Evolutionary conservation across 306 rosid species (phyloP), one percentile per base, ranked within the genome.

Genomic region (Fragaria vesca): DNA sequence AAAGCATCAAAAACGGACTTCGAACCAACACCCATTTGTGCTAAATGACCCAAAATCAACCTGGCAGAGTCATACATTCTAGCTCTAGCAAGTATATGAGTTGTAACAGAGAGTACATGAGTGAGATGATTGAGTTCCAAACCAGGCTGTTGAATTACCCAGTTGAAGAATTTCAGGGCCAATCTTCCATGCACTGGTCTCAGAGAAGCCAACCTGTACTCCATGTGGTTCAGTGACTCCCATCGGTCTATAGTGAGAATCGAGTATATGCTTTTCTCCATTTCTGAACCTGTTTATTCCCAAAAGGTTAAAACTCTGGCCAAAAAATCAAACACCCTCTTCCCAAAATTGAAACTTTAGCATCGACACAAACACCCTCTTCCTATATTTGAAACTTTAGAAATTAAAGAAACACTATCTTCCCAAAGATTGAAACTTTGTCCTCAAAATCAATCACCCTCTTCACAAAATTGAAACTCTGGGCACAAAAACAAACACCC

Each of bases 171-270:
- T 80, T 88, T 92, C 85, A 88, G 55, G 47, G 91, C 91, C 50
- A 92, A 81, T 81, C 83, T 85, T 81, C 97, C 97, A 76, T 92
- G 97, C 6, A 92, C 85, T 58, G 95, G 97, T 77, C 95, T 87
- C n/a, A 92, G 91, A 51, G 97, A 80, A 80, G 89, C 83, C 60
- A 88, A 73, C 75, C 81, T 85, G 73, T 92, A 92, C 34, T 77
- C 88, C 97, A 92, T 92, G 75, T 82, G 84, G 80, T 90, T 92
- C 62, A 92, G 86, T 26, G 94, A 92, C 76, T 87, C 91, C 97
- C 97, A 90, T 60, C 95, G 91, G 85, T 88, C 88, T 4, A 92
- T 28, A 16, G 94, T 90, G 51, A 92, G 89, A 79, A 90, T 82
- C 21, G 90, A 62, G 74, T 90, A 92, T 71, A 92, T 84, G 75